Evolutionary conservation across 225 moss, liverwort and hornwort species (phyloP), one percentile per base, ranked within the genome.

Genomic region (Marchantia paleacea): DNA sequence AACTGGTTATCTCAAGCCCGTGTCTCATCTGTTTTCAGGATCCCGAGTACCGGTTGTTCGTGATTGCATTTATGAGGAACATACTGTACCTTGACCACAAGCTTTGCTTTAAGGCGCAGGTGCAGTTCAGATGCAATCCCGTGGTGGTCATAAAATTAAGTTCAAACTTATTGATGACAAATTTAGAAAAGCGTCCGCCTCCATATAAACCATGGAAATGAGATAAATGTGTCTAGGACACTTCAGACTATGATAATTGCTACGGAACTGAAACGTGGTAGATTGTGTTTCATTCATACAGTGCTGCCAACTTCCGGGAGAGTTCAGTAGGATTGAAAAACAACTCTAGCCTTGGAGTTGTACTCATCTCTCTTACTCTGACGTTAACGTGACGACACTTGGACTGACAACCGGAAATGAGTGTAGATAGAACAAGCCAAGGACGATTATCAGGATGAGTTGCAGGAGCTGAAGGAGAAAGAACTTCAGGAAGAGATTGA

Each of bases 51-150:
- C 89, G 85, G 69, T 80, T 87, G 52, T 95, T 89, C 72, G 92
- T 92, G 13, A 90, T 91, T 73, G 95, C 95, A 31, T 94, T 91
- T 81, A 89, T 92, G 83, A 87, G 82, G 71, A 86, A 93, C 26
- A 80, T 97, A 63, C 78, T 93, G 80, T 97, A 92, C 86, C 92
- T 97, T 7, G 95, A 97, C 82, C 97, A 97, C 81, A 95, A 92
- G 69, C 88, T 96, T 19, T 94, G 92, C 73, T 94, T 92, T 84
- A 71, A 84, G 9, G 86, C 84, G 68, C 88, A 91, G 94, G 94
- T 96, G 83, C 62, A 22, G 10, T 60, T 22, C 10, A 91, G 94
- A 92, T 96, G 83, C 62, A 22, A 25, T 60, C 22, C 10, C 10
- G 16, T 6, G 11, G 9, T 51, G 12, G 19, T 72, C 9, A 50